Base-by-base conservation (phyloP, 139 green algal genomes). In the Picochlorum costavermella region DNA sequence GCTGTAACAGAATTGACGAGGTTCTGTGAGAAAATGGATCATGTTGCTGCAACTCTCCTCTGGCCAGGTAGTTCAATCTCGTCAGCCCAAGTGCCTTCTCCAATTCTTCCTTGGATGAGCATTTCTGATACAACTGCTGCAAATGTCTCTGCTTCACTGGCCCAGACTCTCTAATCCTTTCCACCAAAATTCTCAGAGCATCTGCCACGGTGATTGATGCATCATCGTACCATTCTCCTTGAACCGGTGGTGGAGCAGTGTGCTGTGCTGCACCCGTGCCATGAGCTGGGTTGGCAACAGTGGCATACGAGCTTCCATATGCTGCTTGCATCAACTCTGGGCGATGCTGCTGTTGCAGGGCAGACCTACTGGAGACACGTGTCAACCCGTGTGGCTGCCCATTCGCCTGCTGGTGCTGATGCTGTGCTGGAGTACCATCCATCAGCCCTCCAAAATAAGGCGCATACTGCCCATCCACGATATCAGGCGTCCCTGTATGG, bases 91-190 rank as follows among this genome's bases (percentile, higher is more conserved):
- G 63, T 1, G 73, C 73, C 40, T 72, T 72, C 28, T 79, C 69
- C 28, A 79, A 51, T 4, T 79, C 73, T 14, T 79, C 70, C 1
- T 53, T 30, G 2, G 56, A 70, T 25, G 65, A 36, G 62, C 73
- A 79, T 33, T 69, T 68, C 45, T 71, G 50, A 51, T 78, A 74
- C 48, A 79, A 58, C 40, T 49, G n/a, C 56, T 79, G 73, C 30
- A 79, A 28, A 63, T 79, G 73, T 13, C 63, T 63, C 62, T 79
- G 73, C 57, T 69, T 77, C 23, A 79, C 55, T 31, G 69, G 73
- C 14, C 65, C 71, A 2, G 20, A 50, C 11, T 64, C 29, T 55
- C 64, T 66, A 20, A 78, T 78, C 13, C 69, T 58, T 26, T 72
- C 30, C 25, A 78, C 71, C 37, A 78, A 66, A 23, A 74, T 58